Evolutionary conservation across 345 rosid genomes (phyloP), one percentile per base, ranked within the genome.

Genomic region (Sonneratia caseolaris): DNA sequence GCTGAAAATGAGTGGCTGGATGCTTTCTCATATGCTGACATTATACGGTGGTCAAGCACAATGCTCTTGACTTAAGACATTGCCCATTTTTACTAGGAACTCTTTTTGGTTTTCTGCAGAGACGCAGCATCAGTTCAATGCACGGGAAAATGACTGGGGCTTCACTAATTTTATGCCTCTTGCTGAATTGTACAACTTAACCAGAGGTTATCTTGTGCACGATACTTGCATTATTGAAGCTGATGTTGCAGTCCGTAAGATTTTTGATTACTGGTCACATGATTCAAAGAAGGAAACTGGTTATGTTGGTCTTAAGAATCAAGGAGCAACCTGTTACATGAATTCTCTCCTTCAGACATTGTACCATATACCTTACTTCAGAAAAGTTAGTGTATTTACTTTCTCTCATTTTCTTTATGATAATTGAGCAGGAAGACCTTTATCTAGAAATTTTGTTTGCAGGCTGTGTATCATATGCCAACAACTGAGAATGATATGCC

Each of bases 381-480:
- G 86, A 77, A 86, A 86, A 85, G 89, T 85, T 43, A 24, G 82
- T 42, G 11, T 57, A 53, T 37, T 47, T 67, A 27, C n/a, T 67
- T 71, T 22, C 37, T 51, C 11, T 67, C 62, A 27, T 40, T 18
- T 27, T 22, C 71, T 56, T 66, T 66, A 40, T 59, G 21, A 36
- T 68, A 18, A 22, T 62, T 59, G 15, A 65, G 61, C 10, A 21
- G 71, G 53, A 40, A 40, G 15, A 55, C 68, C 74, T 43, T 69
- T 32, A 67, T 65, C 55, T 68, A 57, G 73, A 64, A 15, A 16
- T 70, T 71, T 56, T 37, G 15, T 67, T 78, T 55, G 49, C 84
- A 85, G 89, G 87, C 87, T 32, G 89, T 86, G 69, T 86, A 86
- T 72, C 89, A 86, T 76, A 86, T 86, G 89, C 89, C 89, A 12